These are phyloP conservation scores for Centrapalus pauciflorus DNA, from an alignment of 129 eudicot genomes.

Conservation along the genomic window DNA sequence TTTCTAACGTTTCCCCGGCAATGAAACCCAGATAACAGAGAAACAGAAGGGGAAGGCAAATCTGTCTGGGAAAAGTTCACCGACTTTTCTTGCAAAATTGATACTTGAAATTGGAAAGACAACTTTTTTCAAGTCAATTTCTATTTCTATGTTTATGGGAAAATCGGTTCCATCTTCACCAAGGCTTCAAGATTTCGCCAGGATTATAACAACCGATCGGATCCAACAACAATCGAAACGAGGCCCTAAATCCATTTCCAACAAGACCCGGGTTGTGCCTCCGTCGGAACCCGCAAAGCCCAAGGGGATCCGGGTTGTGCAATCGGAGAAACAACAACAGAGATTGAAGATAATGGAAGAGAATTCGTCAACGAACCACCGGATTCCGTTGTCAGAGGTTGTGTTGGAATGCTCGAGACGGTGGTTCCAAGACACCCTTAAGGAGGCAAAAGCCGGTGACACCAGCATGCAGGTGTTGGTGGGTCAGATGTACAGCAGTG, in stretches of 20 bases:
- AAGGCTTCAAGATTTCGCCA: conserved; percentile 28
- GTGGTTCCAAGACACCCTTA: conserved; percentile 61
- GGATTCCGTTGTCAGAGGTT: conserved; percentile 55
- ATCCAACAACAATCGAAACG: conserved; percentile 32
- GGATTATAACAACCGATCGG: conserved; percentile 27
- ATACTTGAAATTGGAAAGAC: background rate
- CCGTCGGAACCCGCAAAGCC: conserved; percentile 33
- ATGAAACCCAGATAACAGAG: conserved; percentile 4
- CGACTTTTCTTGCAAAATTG: background rate
- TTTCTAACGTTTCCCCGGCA: background rate
- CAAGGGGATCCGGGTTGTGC: conserved; percentile 29
- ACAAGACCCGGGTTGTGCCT: conserved; percentile 26
- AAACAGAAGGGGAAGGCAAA: background rate
- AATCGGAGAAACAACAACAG: conserved; percentile 23
- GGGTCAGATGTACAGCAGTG: conserved; percentile 85
- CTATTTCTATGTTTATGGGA: conserved; percentile 18
- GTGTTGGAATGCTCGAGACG: conserved; percentile 74
- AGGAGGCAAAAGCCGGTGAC: conserved; percentile 82
- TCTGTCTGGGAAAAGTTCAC: background rate
- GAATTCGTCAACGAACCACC: conserved; percentile 22
- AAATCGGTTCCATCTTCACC: conserved; percentile 34
- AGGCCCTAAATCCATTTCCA: conserved; percentile 21
- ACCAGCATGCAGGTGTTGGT: conserved; percentile 76
- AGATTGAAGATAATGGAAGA: conserved; percentile 17
- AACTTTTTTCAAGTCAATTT: background rate